Evolutionary conservation across 257 asterid species (phyloP).

Genomic region (Solanum gandarillasii): DNA sequence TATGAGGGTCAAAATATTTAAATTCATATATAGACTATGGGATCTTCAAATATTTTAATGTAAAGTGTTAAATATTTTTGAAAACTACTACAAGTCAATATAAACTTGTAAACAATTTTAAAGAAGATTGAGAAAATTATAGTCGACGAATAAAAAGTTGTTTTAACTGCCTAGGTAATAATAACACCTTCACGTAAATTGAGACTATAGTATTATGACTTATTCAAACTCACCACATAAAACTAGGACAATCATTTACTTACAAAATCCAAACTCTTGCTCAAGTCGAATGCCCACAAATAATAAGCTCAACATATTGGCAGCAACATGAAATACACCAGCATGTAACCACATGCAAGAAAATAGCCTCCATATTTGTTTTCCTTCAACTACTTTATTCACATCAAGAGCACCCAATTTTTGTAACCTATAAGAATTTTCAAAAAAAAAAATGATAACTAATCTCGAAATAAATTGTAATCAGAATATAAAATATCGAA

Average conservation of each 20-base stretch:
- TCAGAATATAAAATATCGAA: not conserved
- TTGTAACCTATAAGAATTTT: conserved; percentile 12
- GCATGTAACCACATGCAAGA: conserved; percentile 42
- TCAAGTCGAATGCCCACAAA: conserved; percentile 39
- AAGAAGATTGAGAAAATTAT: not conserved
- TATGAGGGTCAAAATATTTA: not conserved
- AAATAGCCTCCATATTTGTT: conserved; percentile 22
- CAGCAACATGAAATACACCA: conserved; percentile 37
- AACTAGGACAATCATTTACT: not conserved
- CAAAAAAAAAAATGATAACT: not conserved
- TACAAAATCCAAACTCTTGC: conserved; percentile 44
- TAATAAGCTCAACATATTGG: conserved; percentile 34
- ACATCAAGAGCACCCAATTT: conserved; percentile 28
- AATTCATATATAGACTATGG: not conserved
- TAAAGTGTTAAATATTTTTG: not conserved
- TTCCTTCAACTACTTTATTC: conserved; percentile 13
- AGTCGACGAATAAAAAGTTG: not conserved
- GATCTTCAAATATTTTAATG: not conserved
- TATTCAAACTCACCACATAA: not conserved
- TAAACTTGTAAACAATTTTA: not conserved
- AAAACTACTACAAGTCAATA: not conserved
- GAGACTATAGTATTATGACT: not conserved
- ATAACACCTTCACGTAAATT: not conserved
- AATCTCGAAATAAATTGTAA: not conserved
- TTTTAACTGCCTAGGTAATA: not conserved